Evolutionary conservation across 768 basidiomycete genomes (phyloP), one percentile per base, ranked within the genome.

Genomic region (Boletus vermiculosoides): DNA sequence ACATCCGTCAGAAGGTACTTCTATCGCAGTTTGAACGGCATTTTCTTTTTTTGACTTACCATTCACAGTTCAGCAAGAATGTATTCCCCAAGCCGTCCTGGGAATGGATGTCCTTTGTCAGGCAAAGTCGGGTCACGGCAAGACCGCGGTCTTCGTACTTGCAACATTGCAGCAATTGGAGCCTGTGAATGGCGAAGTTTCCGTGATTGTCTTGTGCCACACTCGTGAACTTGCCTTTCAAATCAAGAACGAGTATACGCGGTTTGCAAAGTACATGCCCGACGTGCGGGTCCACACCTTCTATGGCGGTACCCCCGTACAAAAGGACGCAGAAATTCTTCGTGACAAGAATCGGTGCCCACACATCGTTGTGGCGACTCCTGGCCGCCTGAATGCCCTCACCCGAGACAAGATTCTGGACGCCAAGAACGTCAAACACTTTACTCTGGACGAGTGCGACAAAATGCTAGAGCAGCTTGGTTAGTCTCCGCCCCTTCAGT

Each of bases 381-480:
- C 97, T 49, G 97, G 97, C 66, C 90, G 97, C 58, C 81, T 98
- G 73, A 97, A 98, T 72, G 96, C 95, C 54, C 88, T 99, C 64
- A 86, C 88, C 49, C 83, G 96, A 64, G 97, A 98, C 78, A 98
- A 98, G 81, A 83, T 90, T 67, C 74, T 99, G 76, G 93, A 97
- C 71, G 91, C 92, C 62, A 91, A 91, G 77, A 87, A 92, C 70
- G 94, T 98, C 75, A 98, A 98, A 79, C 96, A 98, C 80, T 99
- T 99, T 77, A 94, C 97, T 55, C 81, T 99, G 74, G 97, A 99
- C 84, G 97, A 99, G 80, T 99, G 97, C 84, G 97, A 99, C 84
- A 99, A 99, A 86, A 98, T 99, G 94, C 90, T 99, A 73, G 97
- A 99, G 84, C 91, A 94, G 86, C 94, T 99, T 80, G 97, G 97